Conservation (phyloP, 1,284 basidiomycete species). For the Ustilago tritici region DNA sequence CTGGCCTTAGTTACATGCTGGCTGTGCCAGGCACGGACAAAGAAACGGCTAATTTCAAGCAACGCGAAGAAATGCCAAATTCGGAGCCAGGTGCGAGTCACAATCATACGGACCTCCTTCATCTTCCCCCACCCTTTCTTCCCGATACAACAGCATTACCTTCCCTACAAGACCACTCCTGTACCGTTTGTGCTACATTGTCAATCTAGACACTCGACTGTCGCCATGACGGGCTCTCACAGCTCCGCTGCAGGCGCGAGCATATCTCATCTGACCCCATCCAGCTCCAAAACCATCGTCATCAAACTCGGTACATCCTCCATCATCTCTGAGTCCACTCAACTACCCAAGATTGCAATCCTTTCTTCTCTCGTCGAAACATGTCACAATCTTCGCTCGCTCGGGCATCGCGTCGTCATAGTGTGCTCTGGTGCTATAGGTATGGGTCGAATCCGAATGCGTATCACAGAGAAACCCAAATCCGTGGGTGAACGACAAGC, state of each 20-base stretch:
- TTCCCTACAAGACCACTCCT: background rate
- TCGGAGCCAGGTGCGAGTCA: conserved; percentile 21
- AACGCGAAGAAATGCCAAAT: conserved; percentile 1
- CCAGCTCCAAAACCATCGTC: conserved; percentile 62
- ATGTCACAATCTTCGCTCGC: conserved; percentile 80
- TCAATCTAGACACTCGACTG: background rate
- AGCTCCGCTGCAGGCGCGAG: background rate
- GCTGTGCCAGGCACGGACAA: conserved; percentile 5
- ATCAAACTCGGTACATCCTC: conserved; percentile 69
- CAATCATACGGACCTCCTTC: conserved; percentile 17
- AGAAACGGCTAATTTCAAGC: conserved; percentile 28
- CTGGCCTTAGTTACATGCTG: background rate
- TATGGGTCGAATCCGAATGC: conserved; percentile 92
- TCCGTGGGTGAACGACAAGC: conserved; percentile 92
- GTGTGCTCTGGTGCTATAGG: conserved; percentile 97
- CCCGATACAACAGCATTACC: background rate
- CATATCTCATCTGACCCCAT: background rate
- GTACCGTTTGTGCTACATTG: too few relatives aligned
- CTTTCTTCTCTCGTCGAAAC: conserved; percentile 93
- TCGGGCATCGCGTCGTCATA: conserved; percentile 92
- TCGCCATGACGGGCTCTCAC: conserved; percentile 16
- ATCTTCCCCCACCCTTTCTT: background rate
- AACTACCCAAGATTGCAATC: conserved; percentile 82
- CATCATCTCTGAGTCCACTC: conserved; percentile 62
- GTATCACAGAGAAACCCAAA: conserved; percentile 82